Percentiles rank a stretch among this genome's conserved stretches.
phyloP scores from a whole-genome alignment of 768 basidiomycete species.

The Neoboletus brunneissimus region DNA sequence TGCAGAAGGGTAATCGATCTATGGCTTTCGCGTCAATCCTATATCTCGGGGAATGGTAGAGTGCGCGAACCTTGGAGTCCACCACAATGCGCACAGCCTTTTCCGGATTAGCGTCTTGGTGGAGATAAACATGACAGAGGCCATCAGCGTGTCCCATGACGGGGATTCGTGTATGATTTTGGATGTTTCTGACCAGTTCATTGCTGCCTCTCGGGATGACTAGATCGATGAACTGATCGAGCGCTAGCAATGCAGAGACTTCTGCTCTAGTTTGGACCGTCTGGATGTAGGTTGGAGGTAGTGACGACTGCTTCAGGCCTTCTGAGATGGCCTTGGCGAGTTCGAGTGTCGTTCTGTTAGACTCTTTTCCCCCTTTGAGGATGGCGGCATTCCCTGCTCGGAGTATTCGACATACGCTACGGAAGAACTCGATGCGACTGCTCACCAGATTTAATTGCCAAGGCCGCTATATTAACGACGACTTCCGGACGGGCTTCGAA shows the following conservation, averaged over 20 bases:
- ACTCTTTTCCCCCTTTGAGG: conserved; percentile 96
- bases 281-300: conserved; percentile 85
- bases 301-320: conserved; percentile 67
- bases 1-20: conserved; percentile 94
- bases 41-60: background rate
- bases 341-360: conserved; percentile 70
- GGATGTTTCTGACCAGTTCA: conserved; percentile 81
- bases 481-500: conserved; percentile 98
- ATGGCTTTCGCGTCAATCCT: conserved; percentile 1
- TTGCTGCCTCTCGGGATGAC: conserved; percentile 97
- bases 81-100: conserved; percentile 82
- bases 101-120: conserved; percentile 71
- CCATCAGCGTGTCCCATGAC: conserved; percentile 99
- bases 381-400: conserved; percentile 90
- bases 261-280: conserved; percentile 89
- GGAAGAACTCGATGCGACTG: conserved; percentile 1
- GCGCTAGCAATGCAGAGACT: conserved; percentile 78
- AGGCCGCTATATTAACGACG: conserved; percentile 92
- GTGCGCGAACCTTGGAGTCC: conserved; percentile 77
- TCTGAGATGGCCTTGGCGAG: conserved; percentile 77
- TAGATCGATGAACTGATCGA: conserved; percentile 93
- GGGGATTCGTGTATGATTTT: conserved; percentile 86
- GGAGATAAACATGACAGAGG: conserved; percentile 85
- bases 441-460: conserved; percentile 95
- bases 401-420: background rate